Conservation (phyloP, 495 filamentous ascomycete genomes). For the Talaromyces ruber region DNA sequence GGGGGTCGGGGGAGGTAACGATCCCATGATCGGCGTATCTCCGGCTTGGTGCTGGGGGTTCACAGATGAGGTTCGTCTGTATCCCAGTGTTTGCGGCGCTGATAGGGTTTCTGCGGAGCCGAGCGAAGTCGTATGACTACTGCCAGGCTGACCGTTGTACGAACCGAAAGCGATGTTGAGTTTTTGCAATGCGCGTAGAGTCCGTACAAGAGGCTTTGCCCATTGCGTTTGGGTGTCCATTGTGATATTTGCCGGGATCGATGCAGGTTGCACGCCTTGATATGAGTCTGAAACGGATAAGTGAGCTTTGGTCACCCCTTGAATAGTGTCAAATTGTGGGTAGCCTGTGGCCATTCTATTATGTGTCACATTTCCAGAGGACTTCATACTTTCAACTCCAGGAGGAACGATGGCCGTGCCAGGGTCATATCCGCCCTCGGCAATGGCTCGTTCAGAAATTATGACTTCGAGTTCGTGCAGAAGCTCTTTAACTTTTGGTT, state of each 20-base stretch:
- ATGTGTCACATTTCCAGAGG: background rate
- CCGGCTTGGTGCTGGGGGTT: slow-evolving; percentile 13
- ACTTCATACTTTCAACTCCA: background rate
- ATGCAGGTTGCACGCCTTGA: slow-evolving; percentile 17
- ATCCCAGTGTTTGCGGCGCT: background rate
- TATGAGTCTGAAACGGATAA: slow-evolving; percentile 7
- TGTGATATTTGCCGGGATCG: slow-evolving; percentile 15
- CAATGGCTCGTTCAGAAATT: slow-evolving; percentile 33
- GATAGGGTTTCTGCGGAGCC: background rate
- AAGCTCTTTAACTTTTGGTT: slow-evolving; percentile 26
- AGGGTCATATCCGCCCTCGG: slow-evolving; percentile 15
- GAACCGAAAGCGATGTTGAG: slow-evolving; percentile 31
- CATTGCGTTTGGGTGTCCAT: slow-evolving; percentile 36
- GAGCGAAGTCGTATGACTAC: background rate
- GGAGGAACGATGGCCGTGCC: background rate
- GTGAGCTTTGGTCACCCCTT: slow-evolving; percentile 21
- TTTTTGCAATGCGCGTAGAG: slow-evolving; percentile 37
- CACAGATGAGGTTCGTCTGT: background rate
- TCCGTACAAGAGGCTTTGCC: slow-evolving; percentile 38
- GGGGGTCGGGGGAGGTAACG: slow-evolving; percentile 36
- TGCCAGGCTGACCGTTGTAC: slow-evolving; percentile 6
- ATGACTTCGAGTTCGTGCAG: slow-evolving; percentile 30
- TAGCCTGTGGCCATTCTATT: background rate
- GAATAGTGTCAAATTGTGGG: slow-evolving; percentile 20
- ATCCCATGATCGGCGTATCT: slow-evolving; percentile 27